A percentile compares a stretch with the other conserved stretches of the same genome.
phyloP scores from a whole-genome alignment of 495 filamentous ascomycete genomes.

The Xylaria bambusicola region DNA sequence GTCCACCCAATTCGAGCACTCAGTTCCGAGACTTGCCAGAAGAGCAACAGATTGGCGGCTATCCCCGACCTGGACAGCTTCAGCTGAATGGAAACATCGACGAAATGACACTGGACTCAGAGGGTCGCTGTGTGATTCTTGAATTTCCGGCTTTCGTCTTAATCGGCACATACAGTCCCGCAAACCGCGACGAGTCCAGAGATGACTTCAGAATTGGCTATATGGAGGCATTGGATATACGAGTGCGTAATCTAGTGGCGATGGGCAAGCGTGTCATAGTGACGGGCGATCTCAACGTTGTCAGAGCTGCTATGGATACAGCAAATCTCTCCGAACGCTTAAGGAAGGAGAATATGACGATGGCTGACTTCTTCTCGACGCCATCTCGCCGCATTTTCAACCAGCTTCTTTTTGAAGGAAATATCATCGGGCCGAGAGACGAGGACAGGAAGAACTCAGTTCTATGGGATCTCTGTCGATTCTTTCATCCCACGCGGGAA shows the following conservation, averaged over 20 bases:
- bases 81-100: conserved; percentile 69
- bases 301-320: conserved; percentile 70
- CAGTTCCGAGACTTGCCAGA: conserved; percentile 74
- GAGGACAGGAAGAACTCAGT: conserved; percentile 71
- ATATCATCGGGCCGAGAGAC: conserved; percentile 69
- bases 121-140: conserved; percentile 88
- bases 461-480: conserved; percentile 83
- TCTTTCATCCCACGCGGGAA: conserved; percentile 72
- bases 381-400: conserved; percentile 85
- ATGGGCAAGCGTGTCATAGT: conserved; percentile 81
- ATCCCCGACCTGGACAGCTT: conserved; percentile 71
- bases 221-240: conserved; percentile 73
- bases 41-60: conserved; percentile 89
- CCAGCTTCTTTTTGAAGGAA: conserved; percentile 72
- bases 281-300: conserved; percentile 89
- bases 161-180: conserved; percentile 87
- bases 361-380: conserved; percentile 69
- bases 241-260: conserved; percentile 79
- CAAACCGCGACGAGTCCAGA: conserved; percentile 80
- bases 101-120: conserved; percentile 74
- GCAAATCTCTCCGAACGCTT: conserved; percentile 69
- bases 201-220: conserved; percentile 83
- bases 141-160: conserved; percentile 96
- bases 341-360: conserved; percentile 65
- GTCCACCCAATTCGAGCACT: conserved; percentile 72